A percentile compares a stretch with the other conserved stretches of the same genome.
Conservation (phyloP, 345 rosid genomes). For the Psidium guajava region DNA sequence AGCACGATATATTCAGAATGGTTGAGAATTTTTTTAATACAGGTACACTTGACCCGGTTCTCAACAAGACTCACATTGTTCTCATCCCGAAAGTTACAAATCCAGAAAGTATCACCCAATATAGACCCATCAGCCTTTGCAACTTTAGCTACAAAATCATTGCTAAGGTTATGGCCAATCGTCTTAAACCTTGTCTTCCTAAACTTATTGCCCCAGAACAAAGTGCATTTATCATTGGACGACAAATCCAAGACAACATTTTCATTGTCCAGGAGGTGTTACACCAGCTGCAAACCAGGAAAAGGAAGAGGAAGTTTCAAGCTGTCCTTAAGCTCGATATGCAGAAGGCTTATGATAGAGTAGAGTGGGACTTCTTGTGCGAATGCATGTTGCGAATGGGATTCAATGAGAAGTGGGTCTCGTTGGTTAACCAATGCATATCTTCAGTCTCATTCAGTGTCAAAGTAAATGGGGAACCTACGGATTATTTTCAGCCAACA, state of each 20-base stretch:
- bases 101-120: neutral
- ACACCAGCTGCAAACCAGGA: too few relatives aligned
- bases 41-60: neutral
- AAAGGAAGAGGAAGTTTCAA: neutral
- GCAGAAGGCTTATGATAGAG: neutral
- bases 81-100: neutral
- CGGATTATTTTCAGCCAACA: accelerated
- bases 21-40: neutral
- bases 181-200: neutral
- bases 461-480: too few relatives aligned
- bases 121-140: neutral
- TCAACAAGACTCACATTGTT: neutral
- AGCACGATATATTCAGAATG: neutral
- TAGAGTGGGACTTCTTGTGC: neutral
- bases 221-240: neutral
- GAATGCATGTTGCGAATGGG: neutral
- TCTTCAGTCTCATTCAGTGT: too few relatives aligned
- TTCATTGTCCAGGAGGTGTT: neutral
- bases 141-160: neutral
- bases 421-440: too few relatives aligned
- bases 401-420: neutral
- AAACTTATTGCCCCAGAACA: neutral
- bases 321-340: neutral
- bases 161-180: neutral
- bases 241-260: neutral